Evolutionary conservation across 176 grass and related monocot species (phyloP).

Genomic region (Elaeis guineensis): DNA sequence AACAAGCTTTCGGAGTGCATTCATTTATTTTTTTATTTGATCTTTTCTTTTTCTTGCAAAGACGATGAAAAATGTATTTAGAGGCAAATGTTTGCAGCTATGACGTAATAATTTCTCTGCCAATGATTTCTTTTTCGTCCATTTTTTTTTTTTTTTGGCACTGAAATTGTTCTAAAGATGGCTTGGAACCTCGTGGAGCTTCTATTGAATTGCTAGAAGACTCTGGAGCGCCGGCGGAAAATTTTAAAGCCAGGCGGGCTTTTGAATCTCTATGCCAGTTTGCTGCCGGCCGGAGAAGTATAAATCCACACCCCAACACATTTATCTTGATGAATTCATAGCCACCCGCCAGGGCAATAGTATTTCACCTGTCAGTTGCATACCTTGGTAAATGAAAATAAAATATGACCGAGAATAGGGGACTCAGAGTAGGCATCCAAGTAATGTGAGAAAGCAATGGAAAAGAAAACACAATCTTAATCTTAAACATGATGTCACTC

Average conservation of each 20-base stretch:
- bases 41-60: not conserved
- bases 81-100: not conserved
- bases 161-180: constrained; percentile 36
- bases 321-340: too few relatives aligned
- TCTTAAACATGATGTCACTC: too few relatives aligned
- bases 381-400: too few relatives aligned
- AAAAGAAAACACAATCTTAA: too few relatives aligned
- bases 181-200: constrained; percentile 45
- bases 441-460: too few relatives aligned
- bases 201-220: constrained; percentile 46
- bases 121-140: constrained; percentile 5
- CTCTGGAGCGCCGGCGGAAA: constrained; percentile 29
- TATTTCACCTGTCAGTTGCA: too few relatives aligned
- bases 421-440: too few relatives aligned
- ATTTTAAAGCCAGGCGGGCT: constrained; percentile 46
- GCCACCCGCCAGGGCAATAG: too few relatives aligned
- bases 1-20: too few relatives aligned
- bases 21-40: not conserved
- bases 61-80: not conserved
- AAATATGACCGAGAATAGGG: too few relatives aligned
- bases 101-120: constrained; percentile 11
- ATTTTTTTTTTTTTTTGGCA: constrained; percentile 25
- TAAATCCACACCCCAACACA: too few relatives aligned
- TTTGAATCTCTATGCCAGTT: constrained; percentile 90
- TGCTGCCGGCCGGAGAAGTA: constrained; percentile 50